These are phyloP conservation scores for Paramecium sonneborni DNA, from an alignment of 73 alveolate genomes.

Conservation along the genomic window DNA sequence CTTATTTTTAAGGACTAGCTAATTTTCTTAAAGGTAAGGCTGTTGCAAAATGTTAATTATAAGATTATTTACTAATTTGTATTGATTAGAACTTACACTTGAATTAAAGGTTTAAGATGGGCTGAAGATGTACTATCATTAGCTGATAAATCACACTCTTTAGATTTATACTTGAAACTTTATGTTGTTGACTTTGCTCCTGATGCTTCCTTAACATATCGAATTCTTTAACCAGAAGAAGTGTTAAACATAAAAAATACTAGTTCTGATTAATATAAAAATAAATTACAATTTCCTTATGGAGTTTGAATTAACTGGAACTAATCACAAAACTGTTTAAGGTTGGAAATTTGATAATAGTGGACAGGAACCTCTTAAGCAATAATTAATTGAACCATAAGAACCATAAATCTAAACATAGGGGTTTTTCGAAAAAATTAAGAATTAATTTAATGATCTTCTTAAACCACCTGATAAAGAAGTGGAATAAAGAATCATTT, in stretches of 20 bases:
- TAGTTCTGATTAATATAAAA: background rate
- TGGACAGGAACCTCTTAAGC: background rate
- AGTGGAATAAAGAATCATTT: constrained; percentile 58
- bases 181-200: constrained; percentile 47
- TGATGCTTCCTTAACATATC: constrained; percentile 44
- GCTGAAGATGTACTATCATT: constrained; percentile 21
- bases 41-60: constrained; percentile 29
- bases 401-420: background rate
- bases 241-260: background rate
- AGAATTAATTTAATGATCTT: constrained; percentile 25
- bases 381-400: constrained; percentile 18
- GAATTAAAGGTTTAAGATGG: background rate
- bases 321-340: background rate
- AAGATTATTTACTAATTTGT: background rate
- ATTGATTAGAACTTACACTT: background rate
- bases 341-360: constrained; percentile 10
- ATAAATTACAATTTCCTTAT: background rate
- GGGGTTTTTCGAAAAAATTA: constrained; percentile 40
- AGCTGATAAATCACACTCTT: constrained; percentile 48
- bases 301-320: constrained; percentile 33
- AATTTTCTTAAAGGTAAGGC: background rate
- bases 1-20: constrained; percentile 21
- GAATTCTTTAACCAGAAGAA: constrained; percentile 17
- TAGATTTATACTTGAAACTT: constrained; percentile 36
- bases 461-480: constrained; percentile 55